Base-by-base conservation (phyloP, 192 early-diverging fungal species). In the Entomortierella parvispora region DNA sequence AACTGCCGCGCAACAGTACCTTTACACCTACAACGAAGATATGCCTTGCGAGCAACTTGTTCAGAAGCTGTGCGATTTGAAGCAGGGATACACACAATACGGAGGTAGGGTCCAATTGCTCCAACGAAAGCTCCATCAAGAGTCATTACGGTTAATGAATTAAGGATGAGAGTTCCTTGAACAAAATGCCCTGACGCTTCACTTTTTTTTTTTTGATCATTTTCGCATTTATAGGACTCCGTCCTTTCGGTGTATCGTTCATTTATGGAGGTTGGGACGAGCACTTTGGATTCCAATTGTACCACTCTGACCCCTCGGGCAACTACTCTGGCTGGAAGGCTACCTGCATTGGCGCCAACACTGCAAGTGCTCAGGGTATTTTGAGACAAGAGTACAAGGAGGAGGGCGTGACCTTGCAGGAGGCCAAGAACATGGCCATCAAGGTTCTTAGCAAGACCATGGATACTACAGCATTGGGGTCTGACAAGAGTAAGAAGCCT, bases 301-400 rank as follows among this genome's bases (percentile, higher is more conserved):
- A 98, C 80, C 95, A 96, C 81, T 97, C 95, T 20, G 98, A 99
- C 84, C 98, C 98, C 0, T 95, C 95, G 3, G 98, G 98, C 56
- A 99, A 99, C 86, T 99, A 99, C 83, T 90, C 92, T 75, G 97
- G 97, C 55, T 99, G 98, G 98, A 98, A 97, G 80, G 96, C 98
- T 8, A 96, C 93, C 40, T 96, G 95, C 83, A 97, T 99, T 78
- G 98, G 98, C 37, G 93, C 94, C 40, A 99, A 98, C 84, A 92
- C 90, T 45, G 86, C 92, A 15, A 95, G 92, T 51, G 96, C 95
- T 2, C 92, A 94, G 70, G 91, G 91, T 55, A 94, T 97, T 29
- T 84, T 99, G 69, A 97, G 97, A 81, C 95, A 96, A 65, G 97
- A 99, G 83, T 97, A 98, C 79, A 97, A 96, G 80, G 98, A 99